Evolutionary conservation across 306 rosid genomes (phyloP), one percentile per base, ranked within the genome.

Genomic region (Sindora glabra): DNA sequence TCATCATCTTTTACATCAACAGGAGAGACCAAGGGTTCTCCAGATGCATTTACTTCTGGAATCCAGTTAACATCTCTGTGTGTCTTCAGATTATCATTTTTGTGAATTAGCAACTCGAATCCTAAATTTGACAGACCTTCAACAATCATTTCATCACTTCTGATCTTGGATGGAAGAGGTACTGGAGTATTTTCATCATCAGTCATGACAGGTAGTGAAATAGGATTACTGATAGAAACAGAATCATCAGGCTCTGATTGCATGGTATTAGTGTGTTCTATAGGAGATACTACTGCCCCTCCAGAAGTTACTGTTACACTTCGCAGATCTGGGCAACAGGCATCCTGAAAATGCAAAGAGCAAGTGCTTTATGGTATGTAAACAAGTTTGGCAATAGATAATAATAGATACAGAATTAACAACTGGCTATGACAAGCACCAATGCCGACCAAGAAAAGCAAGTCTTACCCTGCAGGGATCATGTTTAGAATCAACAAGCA

Each of bases 251-350:
- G 67, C 27, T 89, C 95, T 56, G 69, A 70, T 52, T 74, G 79
- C 68, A 63, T 14, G 49, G 65, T 66, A 69, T 54, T 67, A 53
- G 47, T 47, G 57, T 89, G 90, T 39, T 92, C 96, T 30, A 66
- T 44, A 39, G 55, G 14, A 45, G 94, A 72, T 37, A 66, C 55
- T 42, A 83, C 61, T 45, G 78, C 57, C 58, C 48, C 81, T 46
- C 78, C 85, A 62, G 78, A 46, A 65, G 72, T n/a, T n/a, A n/a
- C n/a, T n/a, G n/a, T 69, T 50, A 68, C 75, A 59, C 90, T 87
- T 13, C 99, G 86, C 2, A 96, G 99, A 92, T 92, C 99, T 27
- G 82, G 65, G 53, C 99, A 95, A 61, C 99, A 96, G 45, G 99
- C 96, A 77, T 89, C 99, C 99, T 92, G 82, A 74, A 78, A 83